Conservation (phyloP, 768 basidiomycete species). For the Sporobolomyces roseus region DNA sequence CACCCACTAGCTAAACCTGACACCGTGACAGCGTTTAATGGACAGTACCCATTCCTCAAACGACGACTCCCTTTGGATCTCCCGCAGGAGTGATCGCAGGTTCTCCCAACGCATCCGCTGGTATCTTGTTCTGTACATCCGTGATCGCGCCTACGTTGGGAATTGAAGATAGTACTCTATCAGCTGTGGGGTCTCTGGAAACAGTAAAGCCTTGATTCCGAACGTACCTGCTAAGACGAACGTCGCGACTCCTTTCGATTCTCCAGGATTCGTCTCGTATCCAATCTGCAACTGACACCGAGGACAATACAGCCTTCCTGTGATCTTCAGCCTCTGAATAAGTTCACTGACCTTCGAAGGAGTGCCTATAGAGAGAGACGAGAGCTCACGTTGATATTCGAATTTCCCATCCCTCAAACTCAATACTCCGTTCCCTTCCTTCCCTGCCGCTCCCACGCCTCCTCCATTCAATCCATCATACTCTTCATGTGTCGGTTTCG, state of each 20-base stretch:
- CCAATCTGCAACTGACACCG: conserved; percentile 32
- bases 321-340: not conserved
- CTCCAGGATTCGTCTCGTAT: conserved; percentile 28
- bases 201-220: too few species aligned
- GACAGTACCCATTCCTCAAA: too few species aligned
- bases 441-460: conserved; percentile 14
- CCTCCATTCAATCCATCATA: not conserved
- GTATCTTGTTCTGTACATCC: conserved; percentile 18
- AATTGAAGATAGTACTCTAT: not conserved
- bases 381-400: conserved; percentile 33
- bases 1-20: too few species aligned
- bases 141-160: conserved; percentile 17
- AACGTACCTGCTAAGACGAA: conserved; percentile 29
- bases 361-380: not conserved
- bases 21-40: too few species aligned
- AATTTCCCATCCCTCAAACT: conserved; percentile 26
- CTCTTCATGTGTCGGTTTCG: not conserved
- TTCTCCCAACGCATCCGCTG: conserved; percentile 23
- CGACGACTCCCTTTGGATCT: not conserved
- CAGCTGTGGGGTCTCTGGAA: too few species aligned
- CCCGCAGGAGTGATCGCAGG: not conserved
- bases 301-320: conserved; percentile 36
- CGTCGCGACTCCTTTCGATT: conserved; percentile 26
- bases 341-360: not conserved
- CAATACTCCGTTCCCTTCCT: conserved; percentile 28